Evolutionary conservation across 352 stramenopile genomes (phyloP), one percentile per base, ranked within the genome.

Genomic region (Pythium plurisporium): DNA sequence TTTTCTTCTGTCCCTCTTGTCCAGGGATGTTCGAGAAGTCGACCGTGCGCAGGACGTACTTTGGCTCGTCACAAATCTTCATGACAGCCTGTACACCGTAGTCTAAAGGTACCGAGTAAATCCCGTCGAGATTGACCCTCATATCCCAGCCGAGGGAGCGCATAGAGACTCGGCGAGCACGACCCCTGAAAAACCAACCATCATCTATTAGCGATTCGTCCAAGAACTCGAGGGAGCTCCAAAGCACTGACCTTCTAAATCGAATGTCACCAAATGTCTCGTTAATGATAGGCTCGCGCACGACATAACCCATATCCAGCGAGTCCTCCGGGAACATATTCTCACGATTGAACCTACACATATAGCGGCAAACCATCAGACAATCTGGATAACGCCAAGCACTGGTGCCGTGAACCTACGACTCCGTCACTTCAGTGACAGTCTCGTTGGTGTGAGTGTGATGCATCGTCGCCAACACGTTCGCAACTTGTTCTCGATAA

Each of bases 81-180:
- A 94, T 94, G 36, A 95, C 85, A 4, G 83, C 85, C 59, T 95
- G 85, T 14, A 95, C 85, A n/a, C 85, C 85, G 34, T 95, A 95
- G 73, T 93, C 84, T 54, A 95, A 64, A 20, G 85, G 85, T 53
- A 95, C 82, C 8, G 85, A 93, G 67, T 90, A 92, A 41, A 95
- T 88, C 20, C 85, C 85, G 45, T 95, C 85, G 34, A 95, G 74
- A 50, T 89, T 92, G 38, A 95, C 79, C 62, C 87, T 89, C 83
- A 93, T 95, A 78, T 95, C 85, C 85, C 85, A 95, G 19, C 85
- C 85, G 26, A 95, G 79, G 20, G 85, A 95, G 40, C 83, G 75
- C 81, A 95, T 91, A 29, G 85, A 95, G 47, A 95, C 83, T 25
- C 85, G 81, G 8, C 85, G 81, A 59, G 80, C 82, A 63, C 85